Evolutionary conservation across 2,329 filamentous ascomycete species (phyloP), one percentile per base, ranked within the genome.

Genomic region (Fusarium nelsonii): DNA sequence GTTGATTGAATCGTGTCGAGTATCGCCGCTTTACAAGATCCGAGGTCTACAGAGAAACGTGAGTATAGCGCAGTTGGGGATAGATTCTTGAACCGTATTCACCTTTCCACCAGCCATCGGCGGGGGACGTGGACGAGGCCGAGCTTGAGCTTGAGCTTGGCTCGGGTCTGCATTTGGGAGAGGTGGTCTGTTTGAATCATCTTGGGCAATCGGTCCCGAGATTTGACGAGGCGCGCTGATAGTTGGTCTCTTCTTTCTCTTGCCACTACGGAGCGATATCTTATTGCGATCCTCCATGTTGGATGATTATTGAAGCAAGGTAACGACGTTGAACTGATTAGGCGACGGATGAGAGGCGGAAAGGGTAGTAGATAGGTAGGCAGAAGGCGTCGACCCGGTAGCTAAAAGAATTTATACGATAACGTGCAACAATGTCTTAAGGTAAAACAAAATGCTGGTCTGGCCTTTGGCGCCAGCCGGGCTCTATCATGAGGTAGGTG

Each of bases 1-100:
- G 80, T 69, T 92, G 90, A 74, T 94, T 95, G 79, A 97, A 97
- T 64, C 95, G 90, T 41, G 94, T 94, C 39, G 96, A 98, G 81
- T 98, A 99, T 73, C 96, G 87, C 73, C 94, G 88, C 83, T 98
- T 98, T 62, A 99, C 94, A 55, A 98, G 84, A 78, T 99, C 95
- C 26, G 88, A 88, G 2, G 88, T 90, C 87, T 89, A 78, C 6
- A 41, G 26, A 51, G 28, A 73, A 70, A 44, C 15, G 55, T 75
- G 12, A 73, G 68, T 32, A 68, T 69, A 43, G 36, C 16, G 14
- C 50, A 16, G 50, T 46, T 62, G 36, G 69, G 55, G 28, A 32
- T 12, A 36, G 14, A 34, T 41, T 39, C 26, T 36, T 37, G 37
- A 10, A 65, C 59, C 41, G 43, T 59, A 44, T 79, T 58, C 73